Conservation (phyloP, 129 eudicot species). For the Cynara cardunculus region DNA sequence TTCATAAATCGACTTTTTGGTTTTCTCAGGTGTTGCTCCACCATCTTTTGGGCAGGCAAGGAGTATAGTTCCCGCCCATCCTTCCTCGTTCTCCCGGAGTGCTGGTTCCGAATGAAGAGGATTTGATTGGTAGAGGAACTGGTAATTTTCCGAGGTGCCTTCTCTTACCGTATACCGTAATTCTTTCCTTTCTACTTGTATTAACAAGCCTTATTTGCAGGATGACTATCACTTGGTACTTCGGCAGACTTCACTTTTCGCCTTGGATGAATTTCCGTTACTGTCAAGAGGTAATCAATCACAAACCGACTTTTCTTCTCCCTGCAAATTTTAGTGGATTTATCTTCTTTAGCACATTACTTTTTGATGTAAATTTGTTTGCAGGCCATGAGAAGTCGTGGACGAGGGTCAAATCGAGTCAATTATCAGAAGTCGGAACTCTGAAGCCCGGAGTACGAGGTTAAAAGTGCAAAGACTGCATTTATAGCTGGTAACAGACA, state of each 20-base stretch:
- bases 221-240: conserved; percentile 37
- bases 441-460: conserved; percentile 29
- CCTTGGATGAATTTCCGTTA: conserved; percentile 38
- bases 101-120: conserved; percentile 44
- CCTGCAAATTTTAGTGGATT: too few species aligned
- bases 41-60: conserved; percentile 41
- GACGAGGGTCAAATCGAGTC: conserved; percentile 31
- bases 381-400: conserved; percentile 54
- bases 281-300: conserved; percentile 40
- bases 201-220: conserved; percentile 27
- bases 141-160: conserved; percentile 29
- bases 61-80: conserved; percentile 10
- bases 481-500: conserved; percentile 25
- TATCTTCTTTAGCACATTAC: too few species aligned
- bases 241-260: conserved; percentile 33
- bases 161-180: neutral
- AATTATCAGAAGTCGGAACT: conserved; percentile 15
- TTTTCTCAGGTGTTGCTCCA: conserved; percentile 36
- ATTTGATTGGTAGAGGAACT: conserved; percentile 14
- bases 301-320: too few species aligned
- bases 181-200: neutral
- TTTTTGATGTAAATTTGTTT: neutral
- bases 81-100: conserved; percentile 38
- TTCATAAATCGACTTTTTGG: neutral
- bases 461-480: conserved; percentile 26